A percentile compares a stretch with the other conserved stretches of the same genome.
Conservation (phyloP, 2,329 filamentous ascomycete species). For the Verticillium tricorpus region DNA sequence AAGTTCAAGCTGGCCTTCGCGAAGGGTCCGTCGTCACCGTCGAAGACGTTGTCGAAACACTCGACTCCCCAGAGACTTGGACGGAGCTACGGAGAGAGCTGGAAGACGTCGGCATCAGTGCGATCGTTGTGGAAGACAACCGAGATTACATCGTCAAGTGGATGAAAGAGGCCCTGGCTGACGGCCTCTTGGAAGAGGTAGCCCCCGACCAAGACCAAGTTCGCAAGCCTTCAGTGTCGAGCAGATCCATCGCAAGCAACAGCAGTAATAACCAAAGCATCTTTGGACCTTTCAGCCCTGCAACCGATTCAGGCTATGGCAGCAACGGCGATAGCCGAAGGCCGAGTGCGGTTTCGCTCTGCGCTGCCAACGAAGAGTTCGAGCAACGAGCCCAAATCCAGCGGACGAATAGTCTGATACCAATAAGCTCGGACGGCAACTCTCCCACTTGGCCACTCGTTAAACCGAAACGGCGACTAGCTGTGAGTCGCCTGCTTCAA, state of each 20-base stretch:
- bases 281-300: background rate
- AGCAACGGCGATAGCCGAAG: background rate
- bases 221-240: background rate
- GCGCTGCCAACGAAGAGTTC: background rate
- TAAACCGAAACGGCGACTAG: background rate
- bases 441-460: background rate
- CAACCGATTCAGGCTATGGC: background rate
- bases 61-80: background rate
- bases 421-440: background rate
- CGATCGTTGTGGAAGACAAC: background rate
- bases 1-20: background rate
- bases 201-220: background rate
- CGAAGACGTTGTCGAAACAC: background rate
- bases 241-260: background rate
- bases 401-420: background rate
- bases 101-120: background rate
- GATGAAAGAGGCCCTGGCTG: background rate
- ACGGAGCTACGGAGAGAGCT: background rate
- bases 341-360: background rate
- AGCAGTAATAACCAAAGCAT: background rate
- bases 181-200: background rate
- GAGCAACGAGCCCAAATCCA: background rate
- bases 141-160: background rate
- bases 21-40: background rate
- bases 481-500: background rate